Evolutionary conservation across 108 stramenopile genomes (phyloP).

Genomic region (Licmophora abbreviata): DNA sequence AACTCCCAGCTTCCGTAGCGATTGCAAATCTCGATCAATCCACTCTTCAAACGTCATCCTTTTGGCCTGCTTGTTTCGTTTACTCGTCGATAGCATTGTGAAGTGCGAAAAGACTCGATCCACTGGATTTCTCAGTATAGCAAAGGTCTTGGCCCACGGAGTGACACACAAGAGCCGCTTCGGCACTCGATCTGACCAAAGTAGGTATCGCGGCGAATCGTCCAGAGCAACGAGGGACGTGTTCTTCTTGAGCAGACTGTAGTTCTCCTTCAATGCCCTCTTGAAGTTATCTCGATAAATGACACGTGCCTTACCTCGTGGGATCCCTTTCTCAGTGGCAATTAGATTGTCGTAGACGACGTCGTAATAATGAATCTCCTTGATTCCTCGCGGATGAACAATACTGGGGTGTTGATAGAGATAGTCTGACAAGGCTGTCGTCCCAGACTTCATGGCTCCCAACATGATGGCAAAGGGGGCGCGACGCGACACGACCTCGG

Average conservation of each 20-base stretch:
- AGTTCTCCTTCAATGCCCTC: neutral
- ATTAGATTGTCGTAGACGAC: constrained; percentile 2
- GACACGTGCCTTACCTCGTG: constrained; percentile 1
- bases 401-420: constrained; percentile 6
- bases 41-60: constrained; percentile 12
- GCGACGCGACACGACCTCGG: too few species aligned
- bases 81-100: constrained; percentile 2
- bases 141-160: constrained; percentile 17
- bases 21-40: constrained; percentile 9
- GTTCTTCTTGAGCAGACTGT: too few species aligned
- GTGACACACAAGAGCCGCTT: constrained; percentile 14
- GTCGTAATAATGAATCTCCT: too few species aligned
- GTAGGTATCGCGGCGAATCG: constrained; percentile 13
- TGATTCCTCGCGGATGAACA: too few species aligned
- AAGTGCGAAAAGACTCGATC: constrained; percentile 13
- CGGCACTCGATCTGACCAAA: constrained; percentile 5
- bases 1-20: constrained; percentile 5
- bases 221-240: constrained; percentile 8
- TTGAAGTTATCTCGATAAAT: neutral
- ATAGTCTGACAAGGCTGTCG: constrained; percentile 2
- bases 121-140: constrained; percentile 14
- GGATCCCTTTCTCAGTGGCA: constrained; percentile 1
- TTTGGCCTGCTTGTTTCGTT: neutral
- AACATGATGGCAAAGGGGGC: constrained; percentile 13
- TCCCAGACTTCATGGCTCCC: constrained; percentile 18